Percentiles rank a stretch among this genome's conserved stretches.
phyloP scores from a whole-genome alignment of 2,329 filamentous ascomycete genomes.

The Scortechinia acanthostroma region DNA sequence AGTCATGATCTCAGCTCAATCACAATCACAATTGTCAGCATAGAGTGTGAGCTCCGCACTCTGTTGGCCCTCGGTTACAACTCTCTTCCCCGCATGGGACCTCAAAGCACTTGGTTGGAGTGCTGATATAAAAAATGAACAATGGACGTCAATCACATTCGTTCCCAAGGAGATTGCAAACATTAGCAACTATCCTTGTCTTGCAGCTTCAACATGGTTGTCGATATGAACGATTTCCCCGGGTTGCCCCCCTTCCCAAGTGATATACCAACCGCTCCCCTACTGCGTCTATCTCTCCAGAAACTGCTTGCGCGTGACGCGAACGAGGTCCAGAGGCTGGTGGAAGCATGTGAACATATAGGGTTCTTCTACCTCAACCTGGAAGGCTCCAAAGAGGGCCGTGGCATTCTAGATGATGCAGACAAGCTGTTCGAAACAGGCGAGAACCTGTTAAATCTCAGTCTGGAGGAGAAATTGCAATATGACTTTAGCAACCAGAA shows the following conservation, averaged over 20 bases:
- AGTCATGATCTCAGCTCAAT: too few species aligned
- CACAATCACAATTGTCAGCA: too few species aligned
- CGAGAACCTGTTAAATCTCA: background rate
- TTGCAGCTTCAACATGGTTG: background rate
- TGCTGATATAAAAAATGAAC: too few species aligned
- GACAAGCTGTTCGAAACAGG: background rate
- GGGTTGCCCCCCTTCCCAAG: background rate
- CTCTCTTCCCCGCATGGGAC: too few species aligned
- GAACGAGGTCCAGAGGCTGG: background rate
- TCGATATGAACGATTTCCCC: background rate
- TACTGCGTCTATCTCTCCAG: background rate
- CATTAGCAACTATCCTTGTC: too few species aligned
- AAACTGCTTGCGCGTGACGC: background rate
- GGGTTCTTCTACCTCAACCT: background rate
- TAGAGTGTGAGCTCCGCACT: too few species aligned
- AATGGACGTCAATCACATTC: too few species aligned
- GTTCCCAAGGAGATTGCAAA: too few species aligned
- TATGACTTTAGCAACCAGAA: background rate
- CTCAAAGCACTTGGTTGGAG: too few species aligned
- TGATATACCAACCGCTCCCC: background rate
- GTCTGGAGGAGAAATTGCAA: constrained; percentile 1
- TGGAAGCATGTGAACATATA: background rate
- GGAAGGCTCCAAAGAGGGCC: background rate
- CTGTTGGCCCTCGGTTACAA: too few species aligned
- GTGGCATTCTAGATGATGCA: background rate